Conservation (phyloP, 192 early-diverging fungal species). For the Backusella macrospora region DNA sequence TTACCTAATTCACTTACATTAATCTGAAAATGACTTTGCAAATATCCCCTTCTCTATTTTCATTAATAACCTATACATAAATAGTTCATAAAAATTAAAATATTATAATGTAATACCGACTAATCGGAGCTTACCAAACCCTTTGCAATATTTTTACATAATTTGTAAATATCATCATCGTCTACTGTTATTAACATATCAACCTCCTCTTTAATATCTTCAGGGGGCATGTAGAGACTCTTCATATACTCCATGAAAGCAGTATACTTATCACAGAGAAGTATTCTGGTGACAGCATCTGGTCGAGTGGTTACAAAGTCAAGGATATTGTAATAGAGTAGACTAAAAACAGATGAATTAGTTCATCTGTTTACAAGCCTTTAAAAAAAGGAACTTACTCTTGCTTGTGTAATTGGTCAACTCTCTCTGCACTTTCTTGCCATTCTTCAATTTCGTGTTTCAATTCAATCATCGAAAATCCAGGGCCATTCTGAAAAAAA, state of each 20-base stretch:
- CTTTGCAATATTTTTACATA: slow-evolving; percentile 7
- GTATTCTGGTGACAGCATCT: neutral
- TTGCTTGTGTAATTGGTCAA: slow-evolving; percentile 9
- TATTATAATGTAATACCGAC: neutral
- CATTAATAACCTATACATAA: neutral
- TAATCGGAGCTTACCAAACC: neutral
- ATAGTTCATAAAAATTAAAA: neutral
- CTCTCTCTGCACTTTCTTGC: slow-evolving; percentile 14
- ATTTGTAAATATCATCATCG: neutral
- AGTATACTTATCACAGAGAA: neutral
- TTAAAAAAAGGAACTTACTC: slow-evolving; percentile 16
- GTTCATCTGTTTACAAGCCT: neutral
- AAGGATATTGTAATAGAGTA: slow-evolving; percentile 20
- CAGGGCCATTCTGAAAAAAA: too few relatives aligned
- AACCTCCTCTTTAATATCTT: neutral
- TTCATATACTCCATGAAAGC: slow-evolving; percentile 4
- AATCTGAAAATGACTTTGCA: neutral
- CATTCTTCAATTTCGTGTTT: neutral
- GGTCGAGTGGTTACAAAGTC: slow-evolving; percentile 16
- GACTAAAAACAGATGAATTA: slow-evolving; percentile 18
- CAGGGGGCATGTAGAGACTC: neutral
- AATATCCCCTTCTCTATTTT: neutral
- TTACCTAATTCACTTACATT: slow-evolving; percentile 5
- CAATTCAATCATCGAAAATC: too few relatives aligned
- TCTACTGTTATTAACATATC: neutral